Conservation (phyloP, 2,329 filamentous ascomycete genomes). For the Aspergillus candidus region DNA sequence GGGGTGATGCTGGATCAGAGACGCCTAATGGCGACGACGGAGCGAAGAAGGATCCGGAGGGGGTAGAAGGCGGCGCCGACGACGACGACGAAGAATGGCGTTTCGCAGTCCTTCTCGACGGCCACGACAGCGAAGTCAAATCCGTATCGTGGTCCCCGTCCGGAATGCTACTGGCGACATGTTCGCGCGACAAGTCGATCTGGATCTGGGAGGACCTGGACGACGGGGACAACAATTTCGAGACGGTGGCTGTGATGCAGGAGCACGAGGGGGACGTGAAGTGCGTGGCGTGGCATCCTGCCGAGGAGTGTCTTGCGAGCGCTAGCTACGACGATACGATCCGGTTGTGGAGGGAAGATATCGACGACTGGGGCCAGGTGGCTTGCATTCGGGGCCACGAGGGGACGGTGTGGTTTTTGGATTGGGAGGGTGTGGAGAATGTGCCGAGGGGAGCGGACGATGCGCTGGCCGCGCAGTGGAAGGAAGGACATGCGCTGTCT, state of each 20-base stretch:
- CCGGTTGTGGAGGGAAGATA: conserved; percentile 80
- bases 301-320: conserved; percentile 72
- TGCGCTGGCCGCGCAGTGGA: conserved; percentile 20
- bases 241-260: conserved; percentile 89
- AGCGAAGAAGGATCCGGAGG: conserved; percentile 14
- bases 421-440: conserved; percentile 52
- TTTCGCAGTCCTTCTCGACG: conserved; percentile 85
- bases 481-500: conserved; percentile 23
- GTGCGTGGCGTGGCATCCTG: conserved; percentile 84
- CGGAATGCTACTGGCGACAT: conserved; percentile 83
- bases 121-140: conserved; percentile 95
- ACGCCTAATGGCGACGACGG: conserved; percentile 21
- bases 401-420: conserved; percentile 84
- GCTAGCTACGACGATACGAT: conserved; percentile 94
- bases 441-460: conserved; percentile 1
- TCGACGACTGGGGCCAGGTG: conserved; percentile 91
- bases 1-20: conserved; percentile 8
- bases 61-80: conserved; percentile 29
- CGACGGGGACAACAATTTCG: conserved; percentile 87
- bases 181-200: conserved; percentile 84
- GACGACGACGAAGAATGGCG: conserved; percentile 79
- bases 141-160: conserved; percentile 55
- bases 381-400: conserved; percentile 71
- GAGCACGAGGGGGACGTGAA: conserved; percentile 97
- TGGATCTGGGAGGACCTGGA: conserved; percentile 97